Conservation (phyloP, 805 yeast genomes). For the Blastobotrys robertii region DNA sequence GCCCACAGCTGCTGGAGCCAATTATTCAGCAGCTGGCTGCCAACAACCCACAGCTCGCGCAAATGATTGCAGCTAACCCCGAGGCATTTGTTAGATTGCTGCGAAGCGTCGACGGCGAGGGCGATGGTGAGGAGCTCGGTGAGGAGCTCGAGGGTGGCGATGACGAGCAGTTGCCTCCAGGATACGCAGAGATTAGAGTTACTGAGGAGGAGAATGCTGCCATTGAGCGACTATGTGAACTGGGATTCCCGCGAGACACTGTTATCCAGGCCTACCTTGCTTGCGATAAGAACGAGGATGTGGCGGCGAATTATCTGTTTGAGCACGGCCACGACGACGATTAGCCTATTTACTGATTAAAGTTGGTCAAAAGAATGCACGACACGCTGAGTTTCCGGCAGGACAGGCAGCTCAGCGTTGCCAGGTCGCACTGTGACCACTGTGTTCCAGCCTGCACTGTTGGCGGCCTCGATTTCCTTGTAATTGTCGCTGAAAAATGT, state of each 20-base stretch:
- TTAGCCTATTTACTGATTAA: not conserved
- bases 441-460: conserved; percentile 49
- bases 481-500: conserved; percentile 76
- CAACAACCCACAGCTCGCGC: conserved; percentile 77
- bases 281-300: conserved; percentile 94
- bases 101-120: conserved; percentile 37
- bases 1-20: conserved; percentile 83
- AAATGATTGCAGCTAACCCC: conserved; percentile 56
- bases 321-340: conserved; percentile 30
- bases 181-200: conserved; percentile 45
- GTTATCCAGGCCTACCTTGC: conserved; percentile 95
- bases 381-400: not conserved
- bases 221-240: conserved; percentile 78
- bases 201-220: conserved; percentile 83
- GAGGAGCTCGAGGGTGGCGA: conserved; percentile 28
- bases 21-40: conserved; percentile 72
- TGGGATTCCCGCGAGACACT: conserved; percentile 81
- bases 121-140: conserved; percentile 37
- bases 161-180: conserved; percentile 26
- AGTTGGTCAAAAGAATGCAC: not conserved
- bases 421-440: conserved; percentile 65
- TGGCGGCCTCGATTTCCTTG: conserved; percentile 68
- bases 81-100: conserved; percentile 75
- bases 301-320: conserved; percentile 86
- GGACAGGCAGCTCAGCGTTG: conserved; percentile 34